Base-by-base conservation (phyloP, 1,139 yeast species). In the Taphrina sp. region DNA sequence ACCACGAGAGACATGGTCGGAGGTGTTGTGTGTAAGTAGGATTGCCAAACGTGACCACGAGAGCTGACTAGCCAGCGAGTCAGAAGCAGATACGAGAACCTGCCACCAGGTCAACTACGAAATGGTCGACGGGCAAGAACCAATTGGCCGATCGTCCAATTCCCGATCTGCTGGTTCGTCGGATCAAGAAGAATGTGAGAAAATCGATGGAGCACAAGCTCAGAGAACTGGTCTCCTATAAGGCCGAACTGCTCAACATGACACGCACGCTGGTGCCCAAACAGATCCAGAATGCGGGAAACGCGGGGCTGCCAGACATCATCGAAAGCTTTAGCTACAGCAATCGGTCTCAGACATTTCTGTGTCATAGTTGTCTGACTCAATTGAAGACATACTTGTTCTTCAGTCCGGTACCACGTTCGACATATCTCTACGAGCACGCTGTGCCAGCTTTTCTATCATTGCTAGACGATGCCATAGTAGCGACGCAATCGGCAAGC, bases 361-460 rank as follows among this genome's bases (percentile, higher is more conserved):
- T 42, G 2, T 42, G 46, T 8, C 16, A n/a, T 4, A 5, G 12
- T 8, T 42, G 46, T 23, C 23, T 42, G 23, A 29, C 34, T 5
- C 46, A 42, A 28, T 14, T 42, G 17, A 42, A 7, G 23, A 28
- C 34, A 5, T 29, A 39, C 28, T 35, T 42, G 8, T 42, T 22
- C 46, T 29, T 28, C 17, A 14, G 35, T 12, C 46, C 46, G n/a
- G 17, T 35, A 7, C n/a, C 46, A n/a, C 46, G 46, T 12, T 42
- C 46, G 4, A 34, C 36, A 7, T 42, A 42, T 14, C n/a, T 42
- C n/a, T 29, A 28, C 23, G 46, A 42, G n/a, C 46, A 42, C 36
- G n/a, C 46, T 1, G 23, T 29, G n/a, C 36, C 46, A 16, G 46
- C 46, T 7, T 42, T 14, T 14, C 46, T 42, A 4, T 42, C 46